Conservation (phyloP, 345 rosid species). For the Combretum micranthum region DNA sequence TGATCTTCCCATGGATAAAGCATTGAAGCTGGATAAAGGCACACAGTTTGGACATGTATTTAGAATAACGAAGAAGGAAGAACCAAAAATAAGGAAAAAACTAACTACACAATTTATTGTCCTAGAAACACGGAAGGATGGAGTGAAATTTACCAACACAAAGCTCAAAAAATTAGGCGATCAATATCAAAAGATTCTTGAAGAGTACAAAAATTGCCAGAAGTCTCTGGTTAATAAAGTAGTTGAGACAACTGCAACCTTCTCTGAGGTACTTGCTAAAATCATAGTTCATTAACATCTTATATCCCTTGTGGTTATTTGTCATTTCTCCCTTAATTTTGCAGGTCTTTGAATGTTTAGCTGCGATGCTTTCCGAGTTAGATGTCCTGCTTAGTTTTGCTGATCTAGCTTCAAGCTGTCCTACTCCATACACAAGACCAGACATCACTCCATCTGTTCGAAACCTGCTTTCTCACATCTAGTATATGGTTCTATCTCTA, state of each 20-base stretch:
- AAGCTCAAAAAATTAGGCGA: slow-evolving; percentile 92
- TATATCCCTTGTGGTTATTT: slow-evolving; percentile 7
- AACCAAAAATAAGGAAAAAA: slow-evolving; percentile 91
- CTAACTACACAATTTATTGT: slow-evolving; percentile 78
- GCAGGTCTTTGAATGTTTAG: slow-evolving; percentile 80
- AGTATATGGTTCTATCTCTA: slow-evolving; percentile 4
- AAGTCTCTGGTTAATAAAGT: slow-evolving; percentile 78
- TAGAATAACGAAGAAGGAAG: slow-evolving; percentile 97
- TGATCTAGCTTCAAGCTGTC: slow-evolving; percentile 88
- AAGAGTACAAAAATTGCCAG: slow-evolving; percentile 73
- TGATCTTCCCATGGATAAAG: slow-evolving; percentile 73
- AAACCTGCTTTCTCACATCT: slow-evolving; percentile 11
- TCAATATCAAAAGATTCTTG: slow-evolving; percentile 77
- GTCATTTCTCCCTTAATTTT: slow-evolving; percentile 10
- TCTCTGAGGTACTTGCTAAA: slow-evolving; percentile 61
- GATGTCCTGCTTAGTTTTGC: slow-evolving; percentile 96
- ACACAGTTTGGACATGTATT: slow-evolving; percentile 95
- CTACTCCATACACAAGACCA: slow-evolving; percentile 91
- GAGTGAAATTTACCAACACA: slow-evolving; percentile 91
- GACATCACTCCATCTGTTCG: slow-evolving; percentile 65
- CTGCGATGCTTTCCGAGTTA: slow-evolving; percentile 72
- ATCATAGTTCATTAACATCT: background rate
- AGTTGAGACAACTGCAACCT: slow-evolving; percentile 69
- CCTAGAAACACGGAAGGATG: slow-evolving; percentile 97
- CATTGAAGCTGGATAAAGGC: slow-evolving; percentile 85